Conservation (phyloP, 371 early-diverging fungal genomes). For the Actinomortierella ambigua region DNA sequence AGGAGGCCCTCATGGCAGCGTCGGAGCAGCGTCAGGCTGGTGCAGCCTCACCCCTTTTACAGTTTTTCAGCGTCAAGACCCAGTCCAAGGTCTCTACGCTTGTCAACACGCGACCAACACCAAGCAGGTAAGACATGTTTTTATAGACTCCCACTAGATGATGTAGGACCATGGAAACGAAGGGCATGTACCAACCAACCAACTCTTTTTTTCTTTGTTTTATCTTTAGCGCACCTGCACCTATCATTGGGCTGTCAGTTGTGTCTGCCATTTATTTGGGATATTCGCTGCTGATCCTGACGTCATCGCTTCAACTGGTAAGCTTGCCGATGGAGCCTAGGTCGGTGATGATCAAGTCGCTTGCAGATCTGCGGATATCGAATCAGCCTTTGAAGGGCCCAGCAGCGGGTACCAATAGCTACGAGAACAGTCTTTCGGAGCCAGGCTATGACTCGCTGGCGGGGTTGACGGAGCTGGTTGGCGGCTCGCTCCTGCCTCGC, state of each 20-base stretch:
- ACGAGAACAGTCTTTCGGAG: no score
- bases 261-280: slow-evolving; percentile 35
- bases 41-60: no score
- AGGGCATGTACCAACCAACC: not conserved
- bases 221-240: slow-evolving; percentile 21
- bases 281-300: slow-evolving; percentile 34
- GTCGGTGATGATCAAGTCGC: no score
- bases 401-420: no score
- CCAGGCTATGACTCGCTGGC: no score
- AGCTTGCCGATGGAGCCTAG: slow-evolving; percentile 26
- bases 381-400: no score
- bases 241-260: slow-evolving; percentile 26
- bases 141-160: not conserved
- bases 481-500: no score
- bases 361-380: no score
- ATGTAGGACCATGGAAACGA: not conserved
- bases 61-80: slow-evolving; percentile 9
- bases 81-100: slow-evolving; percentile 23
- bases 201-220: not conserved
- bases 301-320: slow-evolving; percentile 32
- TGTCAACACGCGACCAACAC: slow-evolving; percentile 33
- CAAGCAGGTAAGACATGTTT: slow-evolving; percentile 20
- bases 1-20: not conserved
- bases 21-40: no score
- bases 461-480: no score